Base-by-base conservation (phyloP, 2,329 filamentous ascomycete genomes). In the Biscogniauxia mediterranea region DNA sequence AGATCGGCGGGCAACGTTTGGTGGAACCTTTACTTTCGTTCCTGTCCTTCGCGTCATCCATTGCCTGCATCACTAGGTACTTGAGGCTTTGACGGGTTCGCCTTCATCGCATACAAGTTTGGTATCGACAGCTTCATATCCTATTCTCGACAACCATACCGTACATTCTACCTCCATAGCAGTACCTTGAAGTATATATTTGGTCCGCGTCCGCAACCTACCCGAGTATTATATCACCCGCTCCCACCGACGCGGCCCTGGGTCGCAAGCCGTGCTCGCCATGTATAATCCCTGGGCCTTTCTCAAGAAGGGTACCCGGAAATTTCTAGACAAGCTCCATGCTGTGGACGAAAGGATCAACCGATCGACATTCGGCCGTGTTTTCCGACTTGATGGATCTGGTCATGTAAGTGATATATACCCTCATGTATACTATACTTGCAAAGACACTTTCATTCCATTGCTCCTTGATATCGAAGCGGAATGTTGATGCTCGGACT, bases 341-440 rank as follows among this genome's bases (percentile, higher is more conserved):
- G 19, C 32, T 20, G 8, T 74, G 54, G 74, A 75, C n/a, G 66
- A 71, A 11, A 64, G 63, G 26, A 69, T 74, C 57, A 76, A 74
- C 42, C 38, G 57, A 26, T 79, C 77, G 1, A 78, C 76, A 0
- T 78, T 86, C 66, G 84, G 84, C 61, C 78, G 78, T 62, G 80
- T 83, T 64, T 89, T 90, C 72, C 82, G 84, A 59, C 81, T 90
- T 17, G 85, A 88, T 65, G 85, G 85, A 56, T 87, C 81, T 56
- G 86, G 86, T 68, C 86, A 89, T 79, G 85, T 87, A 78, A 75
- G 82, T 78, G n/a, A 51, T 38, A 49, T 20, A n/a, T 21, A 8
- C 13, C 17, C 56, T 50, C n/a, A 46, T 28, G 13, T 58, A 26
- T 17, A 46, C 32, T 32, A 23, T 23, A 23, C 23, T 55, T 21